Percentiles rank a stretch among this genome's conserved stretches.
Evolutionary conservation across 352 stramenopile species (phyloP).

Genomic region (Globisporangium polare): DNA sequence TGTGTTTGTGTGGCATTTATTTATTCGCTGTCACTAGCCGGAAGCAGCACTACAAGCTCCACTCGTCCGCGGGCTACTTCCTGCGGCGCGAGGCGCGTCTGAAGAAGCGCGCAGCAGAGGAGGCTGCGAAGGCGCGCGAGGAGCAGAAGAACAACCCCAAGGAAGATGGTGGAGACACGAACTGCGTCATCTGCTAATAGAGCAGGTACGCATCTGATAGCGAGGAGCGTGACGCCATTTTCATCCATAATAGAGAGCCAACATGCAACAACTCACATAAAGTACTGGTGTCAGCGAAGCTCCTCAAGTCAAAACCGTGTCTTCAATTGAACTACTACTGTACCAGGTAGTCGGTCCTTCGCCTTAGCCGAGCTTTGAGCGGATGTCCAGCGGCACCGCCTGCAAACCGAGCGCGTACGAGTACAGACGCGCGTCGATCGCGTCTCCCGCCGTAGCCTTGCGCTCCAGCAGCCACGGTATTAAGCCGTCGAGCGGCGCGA

Average conservation of each 20-base stretch:
- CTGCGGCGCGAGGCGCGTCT: constrained; percentile 64
- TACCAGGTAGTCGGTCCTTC: no score
- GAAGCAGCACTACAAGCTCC: constrained; percentile 73
- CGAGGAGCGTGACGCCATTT: no score
- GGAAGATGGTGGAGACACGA: constrained; percentile 13
- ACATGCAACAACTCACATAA: no score
- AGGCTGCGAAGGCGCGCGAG: constrained; percentile 40
- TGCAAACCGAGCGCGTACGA: constrained; percentile 13
- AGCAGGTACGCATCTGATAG: no score
- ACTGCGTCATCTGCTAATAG: constrained; percentile 29
- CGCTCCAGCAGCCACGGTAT: constrained; percentile 42
- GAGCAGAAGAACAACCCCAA: constrained; percentile 24
- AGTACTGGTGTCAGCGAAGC: no score
- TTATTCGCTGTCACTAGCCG: constrained; percentile 20
- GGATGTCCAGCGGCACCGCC: constrained; percentile 9
- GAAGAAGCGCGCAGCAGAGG: constrained; percentile 36
- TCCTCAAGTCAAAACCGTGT: neutral
- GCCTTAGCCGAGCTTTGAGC: neutral
- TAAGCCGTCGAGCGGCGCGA: constrained; percentile 54
- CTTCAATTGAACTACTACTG: no score
- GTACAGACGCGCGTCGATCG: constrained; percentile 14
- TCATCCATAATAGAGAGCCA: neutral
- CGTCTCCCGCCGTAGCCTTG: constrained; percentile 1
- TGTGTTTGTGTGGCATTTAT: no score
- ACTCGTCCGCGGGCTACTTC: constrained; percentile 63